phyloP scores from a whole-genome alignment of 2,329 filamentous ascomycete genomes.

The Aureobasidium vineae region DNA sequence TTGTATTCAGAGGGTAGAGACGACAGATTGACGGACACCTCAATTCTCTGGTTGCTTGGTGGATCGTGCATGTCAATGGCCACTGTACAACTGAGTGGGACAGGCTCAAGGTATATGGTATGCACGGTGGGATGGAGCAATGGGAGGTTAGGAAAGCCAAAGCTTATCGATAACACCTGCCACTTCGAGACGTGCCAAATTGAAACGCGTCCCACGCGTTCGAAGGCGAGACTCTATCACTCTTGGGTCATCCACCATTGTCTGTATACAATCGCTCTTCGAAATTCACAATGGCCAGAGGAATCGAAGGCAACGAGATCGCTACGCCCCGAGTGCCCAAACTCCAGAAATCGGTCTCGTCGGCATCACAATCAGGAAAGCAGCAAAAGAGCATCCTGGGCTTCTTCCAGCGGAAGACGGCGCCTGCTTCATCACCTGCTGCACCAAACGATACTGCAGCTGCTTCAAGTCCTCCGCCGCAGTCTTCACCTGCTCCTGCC shows the following conservation, averaged over 20 bases:
- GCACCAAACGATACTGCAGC: conserved; percentile 76
- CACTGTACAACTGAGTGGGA: neutral
- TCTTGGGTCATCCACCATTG: neutral
- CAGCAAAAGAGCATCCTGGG: conserved; percentile 68
- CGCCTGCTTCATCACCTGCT: conserved; percentile 43
- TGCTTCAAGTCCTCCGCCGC: conserved; percentile 65
- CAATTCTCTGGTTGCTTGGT: no score
- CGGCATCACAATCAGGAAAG: conserved; percentile 50
- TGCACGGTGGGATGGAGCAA: neutral
- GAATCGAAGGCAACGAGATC: conserved; percentile 50
- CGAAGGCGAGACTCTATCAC: neutral
- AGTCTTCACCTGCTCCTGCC: conserved; percentile 53
- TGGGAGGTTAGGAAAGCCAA: conserved; percentile 1
- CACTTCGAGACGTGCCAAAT: conserved; percentile 9
- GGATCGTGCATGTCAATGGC: no score
- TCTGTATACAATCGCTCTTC: neutral
- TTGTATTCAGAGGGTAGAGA: no score
- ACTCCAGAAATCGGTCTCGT: conserved; percentile 49
- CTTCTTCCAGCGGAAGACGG: conserved; percentile 67
- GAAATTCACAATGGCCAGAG: conserved; percentile 42
- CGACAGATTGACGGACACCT: no score
- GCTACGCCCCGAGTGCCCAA: conserved; percentile 45
- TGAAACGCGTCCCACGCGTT: conserved; percentile 17
- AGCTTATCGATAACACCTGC: conserved; percentile 24
- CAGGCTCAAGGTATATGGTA: neutral